A percentile compares a stretch with the other conserved stretches of the same genome.
These are phyloP conservation scores for Margaritispora aquatica DNA, from an alignment of 495 filamentous ascomycete species.

Conservation along the genomic window DNA sequence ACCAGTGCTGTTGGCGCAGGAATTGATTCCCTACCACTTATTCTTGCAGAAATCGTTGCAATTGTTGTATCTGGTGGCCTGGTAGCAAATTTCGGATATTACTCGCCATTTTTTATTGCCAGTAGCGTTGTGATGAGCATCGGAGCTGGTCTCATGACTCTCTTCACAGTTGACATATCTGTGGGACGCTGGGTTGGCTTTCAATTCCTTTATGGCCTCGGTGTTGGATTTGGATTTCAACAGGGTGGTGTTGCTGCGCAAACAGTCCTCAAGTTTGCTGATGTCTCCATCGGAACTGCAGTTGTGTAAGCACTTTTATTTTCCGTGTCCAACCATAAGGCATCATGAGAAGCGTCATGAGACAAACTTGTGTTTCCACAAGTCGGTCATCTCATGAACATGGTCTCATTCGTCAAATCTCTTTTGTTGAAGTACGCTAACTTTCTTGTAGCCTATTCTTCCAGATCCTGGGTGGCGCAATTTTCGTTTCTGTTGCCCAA, in stretches of 20 bases:
- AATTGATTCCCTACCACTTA: constrained; percentile 54
- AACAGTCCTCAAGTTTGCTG: too few species aligned
- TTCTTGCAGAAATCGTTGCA: constrained; percentile 30
- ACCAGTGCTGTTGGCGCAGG: constrained; percentile 62
- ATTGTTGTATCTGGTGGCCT: constrained; percentile 26
- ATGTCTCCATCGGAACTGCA: too few species aligned
- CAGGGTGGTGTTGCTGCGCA: not conserved
- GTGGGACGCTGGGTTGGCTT: not conserved
- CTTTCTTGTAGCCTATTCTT: not conserved
- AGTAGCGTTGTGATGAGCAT: not conserved
- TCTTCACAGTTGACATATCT: not conserved
- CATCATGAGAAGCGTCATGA: too few species aligned
- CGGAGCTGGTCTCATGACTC: not conserved
- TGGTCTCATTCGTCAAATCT: too few species aligned
- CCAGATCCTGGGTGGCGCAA: not conserved
- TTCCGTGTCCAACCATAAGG: too few species aligned
- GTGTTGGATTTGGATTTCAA: not conserved
- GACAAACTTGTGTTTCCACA: too few species aligned
- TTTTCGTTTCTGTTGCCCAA: not conserved
- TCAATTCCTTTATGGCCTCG: not conserved
- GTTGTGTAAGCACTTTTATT: too few species aligned
- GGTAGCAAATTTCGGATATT: constrained; percentile 25
- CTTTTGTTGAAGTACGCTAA: too few species aligned
- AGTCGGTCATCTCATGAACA: too few species aligned
- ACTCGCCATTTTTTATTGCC: constrained; percentile 23